Evolutionary conservation across 2,329 filamentous ascomycete species (phyloP).

Genomic region (Amauroascus verrucosus): DNA sequence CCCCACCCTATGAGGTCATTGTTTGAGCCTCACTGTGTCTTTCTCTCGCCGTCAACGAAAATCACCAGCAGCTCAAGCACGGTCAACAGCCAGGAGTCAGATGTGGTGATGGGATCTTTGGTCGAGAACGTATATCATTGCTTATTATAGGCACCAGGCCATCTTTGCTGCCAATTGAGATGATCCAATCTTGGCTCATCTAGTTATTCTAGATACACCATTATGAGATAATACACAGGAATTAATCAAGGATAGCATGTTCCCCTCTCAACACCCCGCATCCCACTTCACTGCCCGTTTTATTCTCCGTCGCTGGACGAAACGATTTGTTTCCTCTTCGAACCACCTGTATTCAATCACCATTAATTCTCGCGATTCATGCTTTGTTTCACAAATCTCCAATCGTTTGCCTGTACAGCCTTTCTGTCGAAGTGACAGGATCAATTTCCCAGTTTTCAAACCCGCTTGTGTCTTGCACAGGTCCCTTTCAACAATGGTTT

Average conservation of each 20-base stretch:
- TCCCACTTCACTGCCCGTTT: neutral
- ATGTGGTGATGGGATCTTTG: neutral
- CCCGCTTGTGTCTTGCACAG: constrained; percentile 11
- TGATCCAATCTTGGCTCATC: neutral
- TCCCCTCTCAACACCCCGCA: constrained; percentile 9
- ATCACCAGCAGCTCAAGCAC: neutral
- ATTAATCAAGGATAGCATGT: constrained; percentile 6
- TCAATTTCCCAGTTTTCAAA: constrained; percentile 6
- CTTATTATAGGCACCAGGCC: too few species aligned
- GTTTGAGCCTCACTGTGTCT: neutral
- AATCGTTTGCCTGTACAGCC: neutral
- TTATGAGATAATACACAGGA: neutral
- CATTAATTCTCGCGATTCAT: neutral
- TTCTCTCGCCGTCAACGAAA: too few species aligned
- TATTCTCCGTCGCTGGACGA: neutral
- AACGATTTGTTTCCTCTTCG: neutral
- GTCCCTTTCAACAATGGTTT: constrained; percentile 24
- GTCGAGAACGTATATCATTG: neutral
- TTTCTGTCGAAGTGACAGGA: neutral
- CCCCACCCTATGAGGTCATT: neutral
- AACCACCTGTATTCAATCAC: neutral
- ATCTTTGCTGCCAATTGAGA: neutral
- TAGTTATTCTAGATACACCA: neutral
- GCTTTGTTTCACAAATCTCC: neutral
- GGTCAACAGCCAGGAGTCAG: neutral